phyloP scores from a whole-genome alignment of 164 flowering plant genomes.

The Buxus sempervirens region DNA sequence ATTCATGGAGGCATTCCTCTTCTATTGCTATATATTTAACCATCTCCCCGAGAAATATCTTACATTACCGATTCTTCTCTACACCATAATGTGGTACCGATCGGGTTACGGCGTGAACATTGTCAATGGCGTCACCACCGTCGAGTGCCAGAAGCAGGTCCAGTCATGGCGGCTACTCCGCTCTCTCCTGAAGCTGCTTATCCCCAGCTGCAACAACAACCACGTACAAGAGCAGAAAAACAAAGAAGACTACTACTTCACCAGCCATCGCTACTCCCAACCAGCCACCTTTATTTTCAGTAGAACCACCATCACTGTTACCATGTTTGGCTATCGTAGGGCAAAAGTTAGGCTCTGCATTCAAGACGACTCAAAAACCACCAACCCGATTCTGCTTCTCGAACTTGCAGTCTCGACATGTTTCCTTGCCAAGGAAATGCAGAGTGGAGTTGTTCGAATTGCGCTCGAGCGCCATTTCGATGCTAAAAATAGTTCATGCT shows the following conservation, averaged over 20 bases:
- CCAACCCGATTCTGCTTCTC: conserved; percentile 42
- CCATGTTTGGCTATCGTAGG: conserved; percentile 43
- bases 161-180: conserved; percentile 70
- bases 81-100: conserved; percentile 7
- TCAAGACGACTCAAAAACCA: conserved; percentile 39
- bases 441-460: conserved; percentile 47
- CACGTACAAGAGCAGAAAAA: conserved; percentile 22
- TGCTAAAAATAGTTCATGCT: not conserved
- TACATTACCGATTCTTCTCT: too few species aligned
- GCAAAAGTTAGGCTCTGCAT: conserved; percentile 56
- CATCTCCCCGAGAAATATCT: too few species aligned
- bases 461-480: conserved; percentile 27
- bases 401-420: conserved; percentile 48
- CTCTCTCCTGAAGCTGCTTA: conserved; percentile 39
- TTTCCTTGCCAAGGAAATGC: conserved; percentile 53
- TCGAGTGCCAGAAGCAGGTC: conserved; percentile 69
- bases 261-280: conserved; percentile 1
- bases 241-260: not conserved
- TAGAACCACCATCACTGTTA: conserved; percentile 32
- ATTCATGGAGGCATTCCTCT: too few species aligned
- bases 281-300: not conserved
- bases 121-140: conserved; percentile 35
- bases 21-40: too few species aligned
- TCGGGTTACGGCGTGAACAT: conserved; percentile 19
- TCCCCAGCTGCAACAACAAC: conserved; percentile 45